A percentile compares a stretch with the other conserved stretches of the same genome.
Conservation (phyloP, 176 grass and related monocot genomes). For the Bromus sterilis region DNA sequence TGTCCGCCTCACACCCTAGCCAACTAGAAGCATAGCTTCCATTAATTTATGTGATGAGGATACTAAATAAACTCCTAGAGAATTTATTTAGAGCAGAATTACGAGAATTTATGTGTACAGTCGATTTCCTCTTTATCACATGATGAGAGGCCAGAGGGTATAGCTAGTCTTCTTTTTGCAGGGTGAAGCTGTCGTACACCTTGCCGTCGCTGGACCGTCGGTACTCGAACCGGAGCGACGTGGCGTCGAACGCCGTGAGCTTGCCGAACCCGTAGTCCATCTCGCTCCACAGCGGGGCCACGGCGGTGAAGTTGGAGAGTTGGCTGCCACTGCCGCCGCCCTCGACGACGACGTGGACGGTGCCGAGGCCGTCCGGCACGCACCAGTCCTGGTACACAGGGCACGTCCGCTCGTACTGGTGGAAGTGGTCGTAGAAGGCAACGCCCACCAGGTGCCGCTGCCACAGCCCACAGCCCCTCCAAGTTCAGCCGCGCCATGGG, state of each 20-base stretch:
- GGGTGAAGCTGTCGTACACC: slow-evolving; percentile 75
- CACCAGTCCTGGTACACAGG: slow-evolving; percentile 55
- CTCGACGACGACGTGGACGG: slow-evolving; percentile 66
- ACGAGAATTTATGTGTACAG: not conserved
- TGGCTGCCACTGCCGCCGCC: slow-evolving; percentile 82
- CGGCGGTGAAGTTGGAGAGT: slow-evolving; percentile 39
- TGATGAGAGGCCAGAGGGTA: not conserved
- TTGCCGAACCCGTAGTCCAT: slow-evolving; percentile 74
- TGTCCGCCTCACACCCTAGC: slow-evolving; percentile 42
- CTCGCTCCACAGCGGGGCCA: slow-evolving; percentile 65
- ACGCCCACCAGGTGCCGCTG: slow-evolving; percentile 66
- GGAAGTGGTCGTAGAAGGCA: slow-evolving; percentile 72
- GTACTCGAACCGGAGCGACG: slow-evolving; percentile 67
- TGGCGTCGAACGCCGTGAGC: slow-evolving; percentile 65
- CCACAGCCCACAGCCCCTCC: slow-evolving; percentile 65
- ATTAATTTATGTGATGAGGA: no score
- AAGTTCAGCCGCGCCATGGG: slow-evolving; percentile 66
- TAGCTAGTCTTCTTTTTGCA: slow-evolving; percentile 24
- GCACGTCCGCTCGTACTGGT: slow-evolving; percentile 90
- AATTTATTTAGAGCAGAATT: not conserved
- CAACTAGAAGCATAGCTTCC: slow-evolving; percentile 7
- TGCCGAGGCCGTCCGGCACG: slow-evolving; percentile 43
- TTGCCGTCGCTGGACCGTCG: slow-evolving; percentile 44
- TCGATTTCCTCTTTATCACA: no score
- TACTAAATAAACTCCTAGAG: not conserved